Evolutionary conservation across 768 basidiomycete genomes (phyloP).

Genomic region (Macrolepiota albuminosa): DNA sequence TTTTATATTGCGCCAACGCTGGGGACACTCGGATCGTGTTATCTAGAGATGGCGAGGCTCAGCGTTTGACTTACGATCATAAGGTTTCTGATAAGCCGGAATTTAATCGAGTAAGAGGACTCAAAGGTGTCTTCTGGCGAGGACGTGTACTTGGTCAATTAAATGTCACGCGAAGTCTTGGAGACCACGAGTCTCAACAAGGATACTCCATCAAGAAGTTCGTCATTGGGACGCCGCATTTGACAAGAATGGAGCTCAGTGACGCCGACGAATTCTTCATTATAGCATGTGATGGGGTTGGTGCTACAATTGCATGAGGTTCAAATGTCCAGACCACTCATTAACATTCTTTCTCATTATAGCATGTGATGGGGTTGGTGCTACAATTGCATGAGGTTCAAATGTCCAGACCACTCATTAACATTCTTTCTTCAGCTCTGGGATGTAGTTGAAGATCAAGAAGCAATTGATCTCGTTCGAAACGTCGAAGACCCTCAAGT

Average conservation of each 20-base stretch:
- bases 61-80: constrained; percentile 15
- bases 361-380: constrained; percentile 15
- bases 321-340: background rate
- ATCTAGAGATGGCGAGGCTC: constrained; percentile 8
- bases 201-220: constrained; percentile 15
- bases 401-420: background rate
- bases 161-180: constrained; percentile 14
- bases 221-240: constrained; percentile 10
- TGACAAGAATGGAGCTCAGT: constrained; percentile 2
- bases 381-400: background rate
- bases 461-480: constrained; percentile 11
- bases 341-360: constrained; percentile 8
- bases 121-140: constrained; percentile 14
- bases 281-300: constrained; percentile 14
- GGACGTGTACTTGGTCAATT: constrained; percentile 15
- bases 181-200: constrained; percentile 15
- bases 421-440: constrained; percentile 8
- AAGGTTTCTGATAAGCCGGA: constrained; percentile 11
- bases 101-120: constrained; percentile 11
- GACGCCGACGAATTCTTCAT: constrained; percentile 13
- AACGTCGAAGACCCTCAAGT: constrained; percentile 6
- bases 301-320: background rate
- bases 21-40: constrained; percentile 14
- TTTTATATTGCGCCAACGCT: constrained; percentile 13
- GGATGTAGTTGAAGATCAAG: constrained; percentile 14